A percentile compares a stretch with the other conserved stretches of the same genome.
Evolutionary conservation across 1,284 basidiomycete genomes (phyloP).

Genomic region (Cutaneotrichosporon daszewskae): DNA sequence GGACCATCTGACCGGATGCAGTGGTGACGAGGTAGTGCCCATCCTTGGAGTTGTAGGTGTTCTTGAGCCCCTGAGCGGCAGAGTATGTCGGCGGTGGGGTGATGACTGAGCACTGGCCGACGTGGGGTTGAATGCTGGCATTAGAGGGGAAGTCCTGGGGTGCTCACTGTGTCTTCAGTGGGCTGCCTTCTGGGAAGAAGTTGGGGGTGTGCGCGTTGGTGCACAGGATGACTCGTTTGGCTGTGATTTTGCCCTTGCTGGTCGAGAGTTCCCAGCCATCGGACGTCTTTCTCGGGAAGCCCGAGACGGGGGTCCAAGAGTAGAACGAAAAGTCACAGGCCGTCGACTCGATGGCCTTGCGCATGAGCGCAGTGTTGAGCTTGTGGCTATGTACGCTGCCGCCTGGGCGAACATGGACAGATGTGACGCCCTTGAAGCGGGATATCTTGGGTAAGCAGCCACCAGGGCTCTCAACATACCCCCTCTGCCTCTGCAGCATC

Average conservation of each 20-base stretch:
- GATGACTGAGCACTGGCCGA: constrained; percentile 24
- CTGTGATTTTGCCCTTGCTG: constrained; percentile 17
- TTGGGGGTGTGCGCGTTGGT: constrained; percentile 30
- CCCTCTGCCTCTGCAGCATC: constrained; percentile 28
- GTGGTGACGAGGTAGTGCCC: constrained; percentile 24
- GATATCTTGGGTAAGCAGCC: too few relatives aligned
- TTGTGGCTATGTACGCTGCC: constrained; percentile 30
- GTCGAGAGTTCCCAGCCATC: constrained; percentile 16
- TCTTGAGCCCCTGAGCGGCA: constrained; percentile 9
- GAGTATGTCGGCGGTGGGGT: constrained; percentile 26
- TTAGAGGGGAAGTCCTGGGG: too few relatives aligned
- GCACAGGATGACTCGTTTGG: constrained; percentile 23
- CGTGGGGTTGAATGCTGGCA: constrained; percentile 18
- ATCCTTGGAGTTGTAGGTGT: constrained; percentile 23
- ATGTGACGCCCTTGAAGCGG: constrained; percentile 16
- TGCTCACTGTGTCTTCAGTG: constrained; percentile 5
- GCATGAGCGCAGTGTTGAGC: constrained; percentile 24
- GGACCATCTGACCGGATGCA: constrained; percentile 12
- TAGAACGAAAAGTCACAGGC: constrained; percentile 15
- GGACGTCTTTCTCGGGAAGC: constrained; percentile 1
- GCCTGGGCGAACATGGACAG: constrained; percentile 19
- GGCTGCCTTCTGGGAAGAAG: constrained; percentile 17
- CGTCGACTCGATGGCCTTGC: constrained; percentile 15
- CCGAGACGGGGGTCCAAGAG: constrained; percentile 25
- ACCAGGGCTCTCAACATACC: too few relatives aligned